Evolutionary conservation across 2,329 filamentous ascomycete species (phyloP).

Genomic region (Eutypella sp.): DNA sequence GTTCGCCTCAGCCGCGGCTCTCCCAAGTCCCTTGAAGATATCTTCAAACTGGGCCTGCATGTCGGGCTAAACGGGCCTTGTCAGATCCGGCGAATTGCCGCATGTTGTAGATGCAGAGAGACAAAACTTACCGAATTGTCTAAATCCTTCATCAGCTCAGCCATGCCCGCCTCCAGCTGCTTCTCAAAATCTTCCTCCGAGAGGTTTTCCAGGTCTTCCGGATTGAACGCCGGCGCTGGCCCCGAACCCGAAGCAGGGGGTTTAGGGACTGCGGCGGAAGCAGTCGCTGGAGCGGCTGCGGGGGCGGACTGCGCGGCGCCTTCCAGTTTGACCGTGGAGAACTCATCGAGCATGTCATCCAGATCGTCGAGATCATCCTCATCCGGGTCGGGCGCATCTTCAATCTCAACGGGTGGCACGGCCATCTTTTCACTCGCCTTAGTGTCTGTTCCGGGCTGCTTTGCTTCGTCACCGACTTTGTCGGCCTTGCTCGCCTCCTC

Average conservation of each 20-base stretch:
- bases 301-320: conserved; percentile 21
- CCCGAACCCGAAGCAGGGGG: conserved; percentile 15
- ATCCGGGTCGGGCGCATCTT: conserved; percentile 78
- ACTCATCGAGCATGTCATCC: conserved; percentile 93
- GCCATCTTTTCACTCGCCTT: conserved; percentile 19
- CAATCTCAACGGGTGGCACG: conserved; percentile 27
- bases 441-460: conserved; percentile 8
- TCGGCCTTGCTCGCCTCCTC: conserved; percentile 15
- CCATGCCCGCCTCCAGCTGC: conserved; percentile 88
- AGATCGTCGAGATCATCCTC: conserved; percentile 90
- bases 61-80: no score
- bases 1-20: conserved; percentile 35
- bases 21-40: conserved; percentile 68
- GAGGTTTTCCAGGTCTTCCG: conserved; percentile 35
- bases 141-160: conserved; percentile 69
- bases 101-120: background rate
- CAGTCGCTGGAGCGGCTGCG: conserved; percentile 14
- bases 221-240: conserved; percentile 12
- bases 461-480: conserved; percentile 9
- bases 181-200: conserved; percentile 77
- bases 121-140: conserved; percentile 49
- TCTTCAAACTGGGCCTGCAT: conserved; percentile 76
- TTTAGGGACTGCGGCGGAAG: conserved; percentile 13
- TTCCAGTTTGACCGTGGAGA: conserved; percentile 59
- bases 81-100: no score